phyloP scores from a whole-genome alignment of 345 rosid genomes.

The Eucalyptus tenuipes region DNA sequence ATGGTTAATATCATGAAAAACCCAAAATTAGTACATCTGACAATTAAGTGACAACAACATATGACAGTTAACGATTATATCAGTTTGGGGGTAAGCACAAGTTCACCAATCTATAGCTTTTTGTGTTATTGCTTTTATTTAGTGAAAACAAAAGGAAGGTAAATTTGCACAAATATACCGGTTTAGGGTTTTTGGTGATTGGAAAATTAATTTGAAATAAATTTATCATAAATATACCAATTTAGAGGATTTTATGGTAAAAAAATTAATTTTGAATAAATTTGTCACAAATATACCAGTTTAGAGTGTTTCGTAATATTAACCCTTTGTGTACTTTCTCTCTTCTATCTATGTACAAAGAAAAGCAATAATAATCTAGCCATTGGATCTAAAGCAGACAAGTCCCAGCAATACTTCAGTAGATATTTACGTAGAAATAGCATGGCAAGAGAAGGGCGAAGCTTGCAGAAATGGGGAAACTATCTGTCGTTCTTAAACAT shows the following conservation, averaged over 20 bases:
- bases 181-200: too few species aligned
- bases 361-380: background rate
- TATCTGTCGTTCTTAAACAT: background rate
- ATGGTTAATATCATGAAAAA: too few species aligned
- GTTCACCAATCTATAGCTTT: too few species aligned
- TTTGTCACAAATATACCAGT: fast-evolving
- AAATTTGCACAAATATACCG: too few species aligned
- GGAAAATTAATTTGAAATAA: too few species aligned
- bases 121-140: too few species aligned
- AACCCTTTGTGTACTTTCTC: background rate
- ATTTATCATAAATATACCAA: fast-evolving
- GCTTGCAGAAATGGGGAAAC: background rate
- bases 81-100: too few species aligned
- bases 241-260: too few species aligned
- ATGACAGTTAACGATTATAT: fast-evolving
- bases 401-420: background rate
- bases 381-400: background rate
- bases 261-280: too few species aligned
- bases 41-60: too few species aligned
- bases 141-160: too few species aligned
- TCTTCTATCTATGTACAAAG: background rate
- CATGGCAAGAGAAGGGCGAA: background rate
- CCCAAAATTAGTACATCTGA: fast-evolving
- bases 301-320: too few species aligned
- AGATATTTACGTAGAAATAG: background rate